Conservation (phyloP, 2,329 filamentous ascomycete species). For the Zymoseptoria ardabiliae region DNA sequence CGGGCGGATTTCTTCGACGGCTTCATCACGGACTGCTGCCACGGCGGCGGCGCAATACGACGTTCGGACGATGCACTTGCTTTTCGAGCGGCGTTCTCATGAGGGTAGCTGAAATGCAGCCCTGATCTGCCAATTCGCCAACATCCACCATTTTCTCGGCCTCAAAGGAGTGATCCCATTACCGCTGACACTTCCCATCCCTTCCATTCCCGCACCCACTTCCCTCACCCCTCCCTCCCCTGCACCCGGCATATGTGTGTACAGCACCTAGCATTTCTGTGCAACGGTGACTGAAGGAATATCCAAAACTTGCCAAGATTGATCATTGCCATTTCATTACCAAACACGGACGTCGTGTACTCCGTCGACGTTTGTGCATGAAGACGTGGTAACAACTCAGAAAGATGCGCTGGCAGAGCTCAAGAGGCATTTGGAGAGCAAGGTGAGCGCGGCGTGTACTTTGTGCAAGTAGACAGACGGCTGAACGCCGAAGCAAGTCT, state of each 20-base stretch:
- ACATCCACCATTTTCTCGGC: neutral
- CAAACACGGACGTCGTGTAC: conserved; percentile 52
- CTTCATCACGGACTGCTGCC: conserved; percentile 5
- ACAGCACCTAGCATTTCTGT: conserved; percentile 57
- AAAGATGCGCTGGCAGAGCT: neutral
- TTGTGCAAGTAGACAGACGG: neutral
- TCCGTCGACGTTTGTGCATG: conserved; percentile 55
- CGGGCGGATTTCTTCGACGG: conserved; percentile 7
- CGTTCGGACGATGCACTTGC: conserved; percentile 4
- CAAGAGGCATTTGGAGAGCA: neutral
- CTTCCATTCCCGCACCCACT: conserved; percentile 1
- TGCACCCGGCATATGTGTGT: conserved; percentile 59
- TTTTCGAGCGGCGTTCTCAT: neutral
- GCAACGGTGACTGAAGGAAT: conserved; percentile 60
- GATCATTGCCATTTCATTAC: conserved; percentile 49
- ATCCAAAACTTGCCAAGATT: conserved; percentile 56
- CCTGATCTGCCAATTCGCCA: conserved; percentile 10
- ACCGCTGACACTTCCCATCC: neutral
- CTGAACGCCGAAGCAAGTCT: no score
- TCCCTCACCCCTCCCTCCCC: conserved; percentile 1
- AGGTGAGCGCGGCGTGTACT: neutral
- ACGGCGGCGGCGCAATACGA: conserved; percentile 11
- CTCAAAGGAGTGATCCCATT: neutral
- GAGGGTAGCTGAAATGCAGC: conserved; percentile 20
- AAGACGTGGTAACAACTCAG: conserved; percentile 51